A percentile compares a stretch with the other conserved stretches of the same genome.
These are phyloP conservation scores for Verticillium tricorpus DNA, from an alignment of 2,329 filamentous ascomycete species.

Conservation along the genomic window DNA sequence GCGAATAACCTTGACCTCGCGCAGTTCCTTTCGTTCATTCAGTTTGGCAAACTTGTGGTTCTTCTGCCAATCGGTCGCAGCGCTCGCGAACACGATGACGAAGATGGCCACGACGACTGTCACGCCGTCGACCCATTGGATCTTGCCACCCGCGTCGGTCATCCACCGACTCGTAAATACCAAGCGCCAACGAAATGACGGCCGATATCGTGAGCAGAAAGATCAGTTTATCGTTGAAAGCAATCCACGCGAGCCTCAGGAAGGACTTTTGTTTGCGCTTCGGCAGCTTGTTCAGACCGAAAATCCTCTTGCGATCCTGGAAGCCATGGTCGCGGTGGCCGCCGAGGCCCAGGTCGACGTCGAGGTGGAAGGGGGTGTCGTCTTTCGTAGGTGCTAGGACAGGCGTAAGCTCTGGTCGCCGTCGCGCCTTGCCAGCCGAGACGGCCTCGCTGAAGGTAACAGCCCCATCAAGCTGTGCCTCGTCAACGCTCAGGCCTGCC, in stretches of 20 bases:
- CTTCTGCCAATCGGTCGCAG: constrained; percentile 79
- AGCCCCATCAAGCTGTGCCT: constrained; percentile 37
- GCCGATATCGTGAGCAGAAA: constrained; percentile 69
- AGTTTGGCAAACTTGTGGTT: constrained; percentile 76
- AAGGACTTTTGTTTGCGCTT: constrained; percentile 67
- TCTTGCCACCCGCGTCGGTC: constrained; percentile 45
- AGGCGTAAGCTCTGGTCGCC: constrained; percentile 18
- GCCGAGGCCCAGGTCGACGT: constrained; percentile 10
- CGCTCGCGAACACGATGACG: constrained; percentile 71
- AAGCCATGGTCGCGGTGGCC: constrained; percentile 27
- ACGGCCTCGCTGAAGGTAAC: constrained; percentile 47
- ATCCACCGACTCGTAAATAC: constrained; percentile 67
- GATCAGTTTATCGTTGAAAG: constrained; percentile 77
- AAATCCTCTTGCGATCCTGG: constrained; percentile 64
- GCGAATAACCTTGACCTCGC: constrained; percentile 69
- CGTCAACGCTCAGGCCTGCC: constrained; percentile 45
- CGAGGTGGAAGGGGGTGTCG: constrained; percentile 20
- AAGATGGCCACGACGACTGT: constrained; percentile 73
- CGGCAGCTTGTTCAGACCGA: constrained; percentile 63
- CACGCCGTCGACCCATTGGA: constrained; percentile 80
- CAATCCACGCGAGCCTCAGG: constrained; percentile 69
- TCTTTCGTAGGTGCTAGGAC: constrained; percentile 12
- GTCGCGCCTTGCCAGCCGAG: constrained; percentile 27
- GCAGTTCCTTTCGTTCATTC: constrained; percentile 75
- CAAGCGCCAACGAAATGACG: constrained; percentile 68